Percentiles rank a stretch among this genome's conserved stretches.
phyloP scores from a whole-genome alignment of 2,329 filamentous ascomycete species.

The Alternaria conjuncta region DNA sequence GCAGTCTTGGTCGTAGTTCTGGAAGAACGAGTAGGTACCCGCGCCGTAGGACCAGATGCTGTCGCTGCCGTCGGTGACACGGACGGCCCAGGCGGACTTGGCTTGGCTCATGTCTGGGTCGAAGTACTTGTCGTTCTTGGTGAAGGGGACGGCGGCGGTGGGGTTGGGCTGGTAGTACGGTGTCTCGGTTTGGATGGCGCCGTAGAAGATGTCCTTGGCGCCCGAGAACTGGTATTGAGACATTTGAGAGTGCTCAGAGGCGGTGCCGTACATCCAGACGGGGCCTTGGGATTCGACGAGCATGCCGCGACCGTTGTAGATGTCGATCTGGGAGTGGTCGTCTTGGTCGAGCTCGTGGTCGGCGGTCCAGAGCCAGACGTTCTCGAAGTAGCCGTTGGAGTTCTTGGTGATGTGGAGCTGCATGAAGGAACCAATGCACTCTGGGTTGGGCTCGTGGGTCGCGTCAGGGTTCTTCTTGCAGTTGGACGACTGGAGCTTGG shows the following conservation, averaged over 20 bases:
- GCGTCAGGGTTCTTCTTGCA: conserved; percentile 78
- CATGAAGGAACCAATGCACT: conserved; percentile 76
- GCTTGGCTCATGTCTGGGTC: conserved; percentile 52
- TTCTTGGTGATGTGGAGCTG: conserved; percentile 63
- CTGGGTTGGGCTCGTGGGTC: conserved; percentile 65
- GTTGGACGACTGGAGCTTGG: conserved; percentile 77
- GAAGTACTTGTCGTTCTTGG: conserved; percentile 50
- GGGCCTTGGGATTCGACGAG: conserved; percentile 78
- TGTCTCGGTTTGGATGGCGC: conserved; percentile 72
- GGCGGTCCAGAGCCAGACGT: conserved; percentile 88
- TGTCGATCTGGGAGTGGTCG: conserved; percentile 76
- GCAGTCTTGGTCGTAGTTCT: conserved; percentile 62
- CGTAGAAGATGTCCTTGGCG: conserved; percentile 67
- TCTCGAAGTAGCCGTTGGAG: conserved; percentile 80
- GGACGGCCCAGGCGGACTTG: conserved; percentile 56
- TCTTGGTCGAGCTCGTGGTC: conserved; percentile 84
- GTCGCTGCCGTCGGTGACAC: conserved; percentile 46
- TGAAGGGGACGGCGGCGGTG: conserved; percentile 64
- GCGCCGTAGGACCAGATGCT: conserved; percentile 56
- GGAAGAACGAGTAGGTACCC: conserved; percentile 66
- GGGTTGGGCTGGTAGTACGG: conserved; percentile 75
- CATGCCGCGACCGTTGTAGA: conserved; percentile 88
- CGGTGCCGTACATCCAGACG: conserved; percentile 75
- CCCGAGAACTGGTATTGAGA: conserved; percentile 73
- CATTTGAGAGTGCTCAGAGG: conserved; percentile 70